These are phyloP conservation scores for Yamadazyma dushanensis DNA, from an alignment of 1,139 yeast species.

Conservation along the genomic window DNA sequence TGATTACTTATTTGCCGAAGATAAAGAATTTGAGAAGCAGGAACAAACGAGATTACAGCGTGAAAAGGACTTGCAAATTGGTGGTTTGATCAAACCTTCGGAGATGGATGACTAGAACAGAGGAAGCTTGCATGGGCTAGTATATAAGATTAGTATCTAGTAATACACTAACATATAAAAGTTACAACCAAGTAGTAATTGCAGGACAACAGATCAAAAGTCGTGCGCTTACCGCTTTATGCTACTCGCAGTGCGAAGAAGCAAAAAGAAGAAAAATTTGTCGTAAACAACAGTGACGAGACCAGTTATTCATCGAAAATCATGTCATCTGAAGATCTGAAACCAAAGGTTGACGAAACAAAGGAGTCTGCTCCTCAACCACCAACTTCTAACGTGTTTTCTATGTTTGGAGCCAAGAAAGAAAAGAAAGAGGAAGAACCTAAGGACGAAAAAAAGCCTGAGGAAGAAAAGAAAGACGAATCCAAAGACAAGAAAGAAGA, in stretches of 20 bases:
- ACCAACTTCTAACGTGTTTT: constrained; percentile 77
- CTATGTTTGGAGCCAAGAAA: constrained; percentile 84
- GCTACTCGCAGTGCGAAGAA: background rate
- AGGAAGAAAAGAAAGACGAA: constrained; percentile 32
- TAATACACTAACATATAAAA: no score
- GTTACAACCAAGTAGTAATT: no score
- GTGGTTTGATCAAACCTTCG: constrained; percentile 94
- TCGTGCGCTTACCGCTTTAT: no score
- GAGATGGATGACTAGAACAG: constrained; percentile 70
- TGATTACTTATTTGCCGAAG: constrained; percentile 93
- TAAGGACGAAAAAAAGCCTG: constrained; percentile 40
- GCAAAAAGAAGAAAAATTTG: constrained; percentile 9
- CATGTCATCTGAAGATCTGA: constrained; percentile 43
- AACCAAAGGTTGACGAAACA: constrained; percentile 22
- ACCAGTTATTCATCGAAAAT: no score
- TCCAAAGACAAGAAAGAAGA: constrained; percentile 35
- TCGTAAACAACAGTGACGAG: constrained; percentile 3
- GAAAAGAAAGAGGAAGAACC: constrained; percentile 51
- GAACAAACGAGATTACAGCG: constrained; percentile 71
- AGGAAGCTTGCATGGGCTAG: no score
- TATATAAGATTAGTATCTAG: no score
- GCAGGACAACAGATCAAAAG: no score
- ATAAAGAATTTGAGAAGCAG: constrained; percentile 72
- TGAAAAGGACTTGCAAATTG: constrained; percentile 83
- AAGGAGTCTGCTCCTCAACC: constrained; percentile 33